Conservation (phyloP, 345 rosid genomes). For the Populus davidiana region DNA sequence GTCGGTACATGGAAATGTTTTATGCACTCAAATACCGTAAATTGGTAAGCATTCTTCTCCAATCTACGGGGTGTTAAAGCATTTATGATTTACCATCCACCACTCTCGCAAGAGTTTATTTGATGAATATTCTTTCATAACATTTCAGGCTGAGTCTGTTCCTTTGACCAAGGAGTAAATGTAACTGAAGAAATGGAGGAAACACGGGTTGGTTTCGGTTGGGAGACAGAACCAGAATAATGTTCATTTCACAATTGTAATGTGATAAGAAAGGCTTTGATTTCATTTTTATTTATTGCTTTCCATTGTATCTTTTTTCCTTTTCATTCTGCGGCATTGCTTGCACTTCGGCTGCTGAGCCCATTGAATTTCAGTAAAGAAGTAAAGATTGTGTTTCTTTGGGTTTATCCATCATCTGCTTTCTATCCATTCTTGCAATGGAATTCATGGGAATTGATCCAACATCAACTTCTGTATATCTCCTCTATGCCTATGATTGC, state of each 20-base stretch:
- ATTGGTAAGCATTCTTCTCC: slow-evolving; percentile 43
- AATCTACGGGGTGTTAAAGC: neutral
- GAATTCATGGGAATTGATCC: neutral
- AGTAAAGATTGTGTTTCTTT: slow-evolving; percentile 19
- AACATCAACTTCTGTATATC: neutral
- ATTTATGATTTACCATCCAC: neutral
- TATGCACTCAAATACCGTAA: slow-evolving; percentile 76
- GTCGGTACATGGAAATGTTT: slow-evolving; percentile 92
- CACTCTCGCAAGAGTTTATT: neutral
- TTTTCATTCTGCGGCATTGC: slow-evolving; percentile 7
- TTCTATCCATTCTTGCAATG: neutral
- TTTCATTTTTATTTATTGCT: neutral
- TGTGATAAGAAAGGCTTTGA: slow-evolving; percentile 10
- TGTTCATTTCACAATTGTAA: slow-evolving; percentile 18
- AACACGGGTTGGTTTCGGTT: neutral
- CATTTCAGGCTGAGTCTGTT: slow-evolving; percentile 73
- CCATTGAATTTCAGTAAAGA: slow-evolving; percentile 22
- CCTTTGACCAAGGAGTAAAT: slow-evolving; percentile 47
- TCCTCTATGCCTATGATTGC: too few relatives aligned
- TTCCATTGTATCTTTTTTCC: neutral
- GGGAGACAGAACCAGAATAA: slow-evolving; percentile 21
- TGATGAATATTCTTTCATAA: neutral
- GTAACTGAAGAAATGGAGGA: neutral
- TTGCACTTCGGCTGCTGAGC: slow-evolving; percentile 11
- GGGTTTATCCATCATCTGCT: neutral